These are phyloP conservation scores for Neurospora sp. DNA, from an alignment of 495 filamentous ascomycete genomes.

Conservation along the genomic window DNA sequence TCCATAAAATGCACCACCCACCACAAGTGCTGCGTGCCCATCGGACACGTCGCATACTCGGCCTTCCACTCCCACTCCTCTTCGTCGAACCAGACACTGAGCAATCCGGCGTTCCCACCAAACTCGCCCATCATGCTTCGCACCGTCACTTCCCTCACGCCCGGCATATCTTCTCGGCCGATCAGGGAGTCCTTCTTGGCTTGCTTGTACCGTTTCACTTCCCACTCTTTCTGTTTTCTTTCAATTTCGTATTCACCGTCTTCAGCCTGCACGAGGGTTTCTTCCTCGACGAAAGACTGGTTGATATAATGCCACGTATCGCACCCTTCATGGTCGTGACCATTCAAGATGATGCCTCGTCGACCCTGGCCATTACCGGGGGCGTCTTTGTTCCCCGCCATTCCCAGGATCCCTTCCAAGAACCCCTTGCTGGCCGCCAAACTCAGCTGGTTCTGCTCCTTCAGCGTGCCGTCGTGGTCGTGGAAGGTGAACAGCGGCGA, in stretches of 20 bases:
- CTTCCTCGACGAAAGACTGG: slow-evolving; percentile 22
- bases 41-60: slow-evolving; percentile 62
- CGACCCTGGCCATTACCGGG: slow-evolving; percentile 49
- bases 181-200: slow-evolving; percentile 21
- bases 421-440: slow-evolving; percentile 54
- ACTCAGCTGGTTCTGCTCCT: slow-evolving; percentile 87
- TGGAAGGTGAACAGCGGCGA: slow-evolving; percentile 68
- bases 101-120: slow-evolving; percentile 74
- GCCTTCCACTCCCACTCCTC: slow-evolving; percentile 64
- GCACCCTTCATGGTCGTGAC: slow-evolving; percentile 92
- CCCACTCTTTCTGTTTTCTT: slow-evolving; percentile 16
- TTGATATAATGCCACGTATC: slow-evolving; percentile 75
- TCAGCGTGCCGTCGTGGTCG: slow-evolving; percentile 57
- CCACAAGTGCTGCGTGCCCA: slow-evolving; percentile 88
- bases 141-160: slow-evolving; percentile 82
- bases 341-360: slow-evolving; percentile 65
- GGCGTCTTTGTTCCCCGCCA: slow-evolving; percentile 48
- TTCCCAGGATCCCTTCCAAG: slow-evolving; percentile 69
- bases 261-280: background rate
- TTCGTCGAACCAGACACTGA: slow-evolving; percentile 82
- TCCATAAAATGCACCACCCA: slow-evolving; percentile 76
- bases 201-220: slow-evolving; percentile 33
- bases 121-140: slow-evolving; percentile 98
- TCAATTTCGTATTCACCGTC: slow-evolving; percentile 16
- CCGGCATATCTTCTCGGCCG: slow-evolving; percentile 31